Evolutionary conservation across 345 rosid species (phyloP).

Genomic region (Toxicodendron radicans): DNA sequence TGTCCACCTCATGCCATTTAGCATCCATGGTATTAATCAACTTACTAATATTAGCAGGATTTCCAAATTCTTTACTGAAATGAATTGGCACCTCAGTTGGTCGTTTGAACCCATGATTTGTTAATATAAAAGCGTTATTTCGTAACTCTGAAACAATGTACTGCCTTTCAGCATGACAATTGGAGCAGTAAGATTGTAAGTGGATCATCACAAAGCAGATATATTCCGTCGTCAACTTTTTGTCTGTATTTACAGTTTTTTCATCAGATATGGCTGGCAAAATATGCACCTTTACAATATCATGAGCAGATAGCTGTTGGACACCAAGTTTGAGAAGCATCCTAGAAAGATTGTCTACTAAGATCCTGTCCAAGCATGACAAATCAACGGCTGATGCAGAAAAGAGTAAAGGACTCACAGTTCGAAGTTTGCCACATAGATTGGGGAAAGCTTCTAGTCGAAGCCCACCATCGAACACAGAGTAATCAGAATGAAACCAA

Average conservation of each 20-base stretch:
- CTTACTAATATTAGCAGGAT: conserved; percentile 48
- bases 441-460: conserved; percentile 68
- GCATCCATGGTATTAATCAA: conserved; percentile 49
- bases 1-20: conserved; percentile 79
- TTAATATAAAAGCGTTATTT: conserved; percentile 61
- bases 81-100: conserved; percentile 59
- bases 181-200: conserved; percentile 66
- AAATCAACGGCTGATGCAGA: conserved; percentile 40
- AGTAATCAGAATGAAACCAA: conserved; percentile 75
- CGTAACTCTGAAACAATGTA: conserved; percentile 58
- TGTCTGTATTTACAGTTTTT: conserved; percentile 26
- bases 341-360: conserved; percentile 44
- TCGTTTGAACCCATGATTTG: conserved; percentile 70
- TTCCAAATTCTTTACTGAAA: conserved; percentile 68
- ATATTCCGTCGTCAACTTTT: conserved; percentile 61
- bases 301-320: conserved; percentile 85
- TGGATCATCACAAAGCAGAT: conserved; percentile 86
- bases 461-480: conserved; percentile 47
- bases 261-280: conserved; percentile 62
- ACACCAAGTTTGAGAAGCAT: conserved; percentile 75
- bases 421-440: conserved; percentile 70
- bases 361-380: conserved; percentile 28
- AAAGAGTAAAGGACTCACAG: conserved; percentile 60
- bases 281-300: conserved; percentile 71
- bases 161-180: conserved; percentile 66